Percentiles rank a stretch among this genome's conserved stretches.
Evolutionary conservation across 1,139 yeast genomes (phyloP).

Genomic region (Saccharomyces hybrid): DNA sequence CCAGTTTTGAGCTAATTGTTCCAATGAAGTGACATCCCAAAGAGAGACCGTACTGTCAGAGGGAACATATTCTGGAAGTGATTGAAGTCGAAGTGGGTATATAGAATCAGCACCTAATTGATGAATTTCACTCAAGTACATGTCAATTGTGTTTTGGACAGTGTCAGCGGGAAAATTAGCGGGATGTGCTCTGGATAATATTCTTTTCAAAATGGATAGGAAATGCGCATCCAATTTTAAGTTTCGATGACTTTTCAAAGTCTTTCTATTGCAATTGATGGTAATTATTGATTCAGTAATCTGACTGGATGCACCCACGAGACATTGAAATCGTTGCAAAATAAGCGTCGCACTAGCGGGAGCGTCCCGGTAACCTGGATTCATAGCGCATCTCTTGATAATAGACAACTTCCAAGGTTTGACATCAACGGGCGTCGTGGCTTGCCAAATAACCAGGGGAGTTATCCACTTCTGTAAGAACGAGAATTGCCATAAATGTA

Average conservation of each 20-base stretch:
- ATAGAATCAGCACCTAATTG: background rate
- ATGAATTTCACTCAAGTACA: constrained; percentile 9
- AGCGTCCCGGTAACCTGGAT: constrained; percentile 20
- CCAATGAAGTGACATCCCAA: background rate
- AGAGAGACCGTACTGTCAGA: background rate
- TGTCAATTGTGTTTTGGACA: constrained; percentile 13
- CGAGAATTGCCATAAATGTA: constrained; percentile 40
- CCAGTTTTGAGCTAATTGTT: background rate
- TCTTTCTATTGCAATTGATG: constrained; percentile 15
- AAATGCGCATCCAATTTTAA: constrained; percentile 14
- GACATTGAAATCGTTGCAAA: constrained; percentile 13
- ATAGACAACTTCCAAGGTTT: constrained; percentile 28
- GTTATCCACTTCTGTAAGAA: constrained; percentile 39
- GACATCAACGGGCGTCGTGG: constrained; percentile 31
- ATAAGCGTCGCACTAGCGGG: constrained; percentile 18
- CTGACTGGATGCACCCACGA: constrained; percentile 11
- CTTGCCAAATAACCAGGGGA: constrained; percentile 36
- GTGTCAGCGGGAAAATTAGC: constrained; percentile 10
- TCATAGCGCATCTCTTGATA: constrained; percentile 14
- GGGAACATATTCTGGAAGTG: background rate
- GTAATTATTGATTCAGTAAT: constrained; percentile 11
- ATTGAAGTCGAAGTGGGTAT: background rate
- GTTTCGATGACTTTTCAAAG: constrained; percentile 13
- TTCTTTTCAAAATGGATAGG: constrained; percentile 5
- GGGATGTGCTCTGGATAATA: constrained; percentile 10